Base-by-base conservation (phyloP, 352 stramenopile genomes). In the Pythium sp. region DNA sequence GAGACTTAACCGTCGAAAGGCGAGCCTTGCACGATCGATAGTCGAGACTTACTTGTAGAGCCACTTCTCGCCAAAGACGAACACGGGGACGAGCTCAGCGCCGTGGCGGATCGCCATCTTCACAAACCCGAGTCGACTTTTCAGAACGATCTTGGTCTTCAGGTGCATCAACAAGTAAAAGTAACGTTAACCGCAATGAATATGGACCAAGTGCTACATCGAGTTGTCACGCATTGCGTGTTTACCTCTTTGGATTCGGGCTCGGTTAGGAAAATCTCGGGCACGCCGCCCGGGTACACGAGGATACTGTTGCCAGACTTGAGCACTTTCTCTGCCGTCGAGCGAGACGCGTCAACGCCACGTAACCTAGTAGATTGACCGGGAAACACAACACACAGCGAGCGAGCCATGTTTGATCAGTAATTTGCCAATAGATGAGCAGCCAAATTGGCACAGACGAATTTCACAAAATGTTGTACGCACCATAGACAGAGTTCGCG, bases 401-500 rank as follows among this genome's bases (percentile, higher is more conserved):
- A n/a, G n/a, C n/a, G n/a, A n/a, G n/a, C n/a, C n/a, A n/a, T n/a
- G n/a, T n/a, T n/a, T n/a, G n/a, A n/a, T n/a, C n/a, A n/a, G n/a
- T n/a, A n/a, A n/a, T n/a, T n/a, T n/a, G n/a, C n/a, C n/a, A n/a
- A n/a, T n/a, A n/a, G n/a, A n/a, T n/a, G n/a, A n/a, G n/a, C n/a
- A n/a, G n/a, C n/a, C n/a, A n/a, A n/a, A n/a, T n/a, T n/a, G n/a
- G n/a, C n/a, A n/a, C n/a, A n/a, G n/a, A n/a, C n/a, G n/a, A n/a
- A n/a, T n/a, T n/a, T n/a, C n/a, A n/a, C n/a, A n/a, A n/a, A n/a
- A n/a, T n/a, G n/a, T n/a, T n/a, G n/a, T n/a, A 38, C 60, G 60
- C 64, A 82, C 83, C 82, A 91, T 11, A 93, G 62, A 34, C 82
- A 89, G 22, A 93, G 38, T 64, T 93, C 85, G 53, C 85, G 85